Conservation (phyloP, 805 yeast species). For the Ogataea nitratoaversa region DNA sequence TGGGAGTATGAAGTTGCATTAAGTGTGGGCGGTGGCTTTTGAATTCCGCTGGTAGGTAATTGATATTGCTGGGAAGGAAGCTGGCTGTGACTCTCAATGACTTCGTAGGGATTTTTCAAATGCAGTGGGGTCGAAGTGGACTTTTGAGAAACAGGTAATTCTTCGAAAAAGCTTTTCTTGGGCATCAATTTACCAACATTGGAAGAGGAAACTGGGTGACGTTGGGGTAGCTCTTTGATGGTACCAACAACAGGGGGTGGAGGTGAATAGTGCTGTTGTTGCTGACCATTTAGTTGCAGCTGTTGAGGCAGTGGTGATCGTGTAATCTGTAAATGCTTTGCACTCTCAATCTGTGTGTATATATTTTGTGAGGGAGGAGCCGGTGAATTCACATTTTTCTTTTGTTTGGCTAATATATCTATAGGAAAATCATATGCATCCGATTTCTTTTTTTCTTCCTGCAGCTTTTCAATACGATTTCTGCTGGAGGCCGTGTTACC, state of each 20-base stretch:
- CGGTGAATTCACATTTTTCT: slow-evolving; percentile 36
- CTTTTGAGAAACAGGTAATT: slow-evolving; percentile 39
- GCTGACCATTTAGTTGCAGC: too few relatives aligned
- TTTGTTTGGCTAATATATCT: slow-evolving; percentile 41
- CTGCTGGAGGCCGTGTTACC: slow-evolving; percentile 4
- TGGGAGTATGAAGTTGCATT: slow-evolving; percentile 1
- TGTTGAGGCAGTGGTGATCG: slow-evolving; percentile 7
- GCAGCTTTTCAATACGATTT: slow-evolving; percentile 29
- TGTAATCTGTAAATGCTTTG: slow-evolving; percentile 18
- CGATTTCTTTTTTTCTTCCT: slow-evolving; percentile 53
- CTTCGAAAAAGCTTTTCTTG: slow-evolving; percentile 53
- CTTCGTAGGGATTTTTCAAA: slow-evolving; percentile 24
- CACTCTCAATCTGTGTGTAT: too few relatives aligned
- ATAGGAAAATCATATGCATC: slow-evolving; percentile 77
- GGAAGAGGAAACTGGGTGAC: too few relatives aligned
- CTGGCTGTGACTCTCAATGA: slow-evolving; percentile 4
- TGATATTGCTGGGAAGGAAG: not conserved
- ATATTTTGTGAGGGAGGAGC: slow-evolving; percentile 30
- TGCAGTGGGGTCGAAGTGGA: slow-evolving; percentile 9
- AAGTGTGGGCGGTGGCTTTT: slow-evolving; percentile 2
- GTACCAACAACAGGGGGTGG: too few relatives aligned
- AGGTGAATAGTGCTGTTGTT: too few relatives aligned
- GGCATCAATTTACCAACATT: slow-evolving; percentile 10
- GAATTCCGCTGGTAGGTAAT: not conserved
- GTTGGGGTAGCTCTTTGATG: not conserved